Evolutionary conservation across 495 filamentous ascomycete genomes (phyloP).

Genomic region (Aspergillus saccharolyticus): DNA sequence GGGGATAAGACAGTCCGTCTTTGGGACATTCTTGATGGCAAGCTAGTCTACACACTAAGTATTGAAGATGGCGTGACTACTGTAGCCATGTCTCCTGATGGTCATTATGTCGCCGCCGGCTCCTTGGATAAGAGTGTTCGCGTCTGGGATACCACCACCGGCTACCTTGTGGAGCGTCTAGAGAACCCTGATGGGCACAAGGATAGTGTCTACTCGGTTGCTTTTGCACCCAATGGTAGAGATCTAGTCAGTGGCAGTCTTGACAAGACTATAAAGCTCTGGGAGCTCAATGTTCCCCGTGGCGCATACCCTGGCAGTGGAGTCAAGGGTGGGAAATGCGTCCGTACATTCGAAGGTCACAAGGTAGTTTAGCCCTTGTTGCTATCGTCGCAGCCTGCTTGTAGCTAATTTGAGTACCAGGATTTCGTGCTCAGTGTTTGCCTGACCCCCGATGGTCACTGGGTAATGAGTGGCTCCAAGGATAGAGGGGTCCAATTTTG

Average conservation of each 20-base stretch:
- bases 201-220: slow-evolving; percentile 89
- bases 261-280: slow-evolving; percentile 95
- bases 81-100: slow-evolving; percentile 85
- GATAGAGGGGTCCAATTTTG: slow-evolving; percentile 91
- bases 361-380: slow-evolving; percentile 56
- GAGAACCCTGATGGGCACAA: slow-evolving; percentile 85
- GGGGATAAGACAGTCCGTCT: slow-evolving; percentile 84
- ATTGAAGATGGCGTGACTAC: slow-evolving; percentile 91
- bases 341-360: slow-evolving; percentile 87
- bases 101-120: slow-evolving; percentile 79
- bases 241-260: slow-evolving; percentile 85
- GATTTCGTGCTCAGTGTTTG: slow-evolving; percentile 90
- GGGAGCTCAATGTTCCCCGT: slow-evolving; percentile 73
- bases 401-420: slow-evolving; percentile 35
- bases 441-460: slow-evolving; percentile 77
- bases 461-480: slow-evolving; percentile 90
- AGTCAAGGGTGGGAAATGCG: slow-evolving; percentile 72
- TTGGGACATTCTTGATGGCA: slow-evolving; percentile 77
- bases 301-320: slow-evolving; percentile 55
- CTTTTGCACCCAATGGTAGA: slow-evolving; percentile 81
- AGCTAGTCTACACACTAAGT: slow-evolving; percentile 67
- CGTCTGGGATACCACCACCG: slow-evolving; percentile 79
- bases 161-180: slow-evolving; percentile 76
- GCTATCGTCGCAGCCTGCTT: neutral
- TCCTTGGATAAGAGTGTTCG: slow-evolving; percentile 87